Percentiles rank a stretch among this genome's conserved stretches.
These are phyloP conservation scores for Thielaviopsis musarum DNA, from an alignment of 2,329 filamentous ascomycete species.

Conservation along the genomic window DNA sequence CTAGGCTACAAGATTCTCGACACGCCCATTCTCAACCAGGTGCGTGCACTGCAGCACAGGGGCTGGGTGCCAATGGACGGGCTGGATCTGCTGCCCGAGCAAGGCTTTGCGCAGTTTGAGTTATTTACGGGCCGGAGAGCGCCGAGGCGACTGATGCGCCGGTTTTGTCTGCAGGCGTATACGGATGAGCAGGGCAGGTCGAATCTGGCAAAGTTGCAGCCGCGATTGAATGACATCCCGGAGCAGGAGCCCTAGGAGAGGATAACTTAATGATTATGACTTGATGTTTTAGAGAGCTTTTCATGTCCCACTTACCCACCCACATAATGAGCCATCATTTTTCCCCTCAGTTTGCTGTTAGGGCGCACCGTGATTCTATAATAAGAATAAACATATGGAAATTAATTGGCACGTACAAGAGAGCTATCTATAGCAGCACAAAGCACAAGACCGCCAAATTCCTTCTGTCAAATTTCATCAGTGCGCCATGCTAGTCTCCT, in stretches of 20 bases:
- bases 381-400: neutral
- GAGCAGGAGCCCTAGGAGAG: slow-evolving; percentile 22
- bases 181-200: slow-evolving; percentile 25
- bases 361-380: neutral
- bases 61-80: slow-evolving; percentile 65
- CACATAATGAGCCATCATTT: neutral
- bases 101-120: slow-evolving; percentile 70
- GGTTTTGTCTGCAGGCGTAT: slow-evolving; percentile 37
- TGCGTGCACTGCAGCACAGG: slow-evolving; percentile 38
- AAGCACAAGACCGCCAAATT: no score
- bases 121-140: slow-evolving; percentile 48
- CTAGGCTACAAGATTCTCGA: slow-evolving; percentile 57
- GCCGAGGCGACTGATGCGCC: slow-evolving; percentile 48
- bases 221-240: slow-evolving; percentile 23
- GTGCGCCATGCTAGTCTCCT: no score
- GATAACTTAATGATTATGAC: neutral
- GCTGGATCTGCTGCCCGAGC: slow-evolving; percentile 58
- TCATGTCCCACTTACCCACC: neutral
- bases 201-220: slow-evolving; percentile 24
- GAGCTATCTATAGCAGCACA: no score
- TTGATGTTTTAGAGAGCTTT: neutral
- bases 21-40: slow-evolving; percentile 54
- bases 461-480: no score
- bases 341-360: no score
- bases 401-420: no score